Conservation (phyloP, 202 grass and related monocot species). For the Schoenoplectus triqueter region DNA sequence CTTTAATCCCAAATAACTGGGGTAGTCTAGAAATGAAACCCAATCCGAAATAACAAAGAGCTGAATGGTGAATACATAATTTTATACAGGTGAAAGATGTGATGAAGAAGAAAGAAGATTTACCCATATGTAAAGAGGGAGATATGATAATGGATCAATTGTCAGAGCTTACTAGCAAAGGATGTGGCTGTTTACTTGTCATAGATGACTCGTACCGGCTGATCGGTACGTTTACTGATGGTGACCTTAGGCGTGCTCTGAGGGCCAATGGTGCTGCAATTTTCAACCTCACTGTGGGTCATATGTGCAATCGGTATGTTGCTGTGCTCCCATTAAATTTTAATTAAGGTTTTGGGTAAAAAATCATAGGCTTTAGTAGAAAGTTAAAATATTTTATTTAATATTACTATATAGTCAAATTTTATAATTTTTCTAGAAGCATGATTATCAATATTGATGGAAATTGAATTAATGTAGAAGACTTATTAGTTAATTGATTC, state of each 20-base stretch:
- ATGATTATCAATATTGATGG: not conserved
- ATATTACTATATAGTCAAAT: not conserved
- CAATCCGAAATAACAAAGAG: not conserved
- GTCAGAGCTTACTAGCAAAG: slow-evolving; percentile 53
- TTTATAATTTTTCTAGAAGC: not conserved
- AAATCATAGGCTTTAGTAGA: not conserved
- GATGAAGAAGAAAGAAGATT: slow-evolving; percentile 53
- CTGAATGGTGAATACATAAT: not conserved
- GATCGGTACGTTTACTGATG: slow-evolving; percentile 59
- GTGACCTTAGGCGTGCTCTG: slow-evolving; percentile 51
- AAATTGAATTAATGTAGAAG: not conserved
- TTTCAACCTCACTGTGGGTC: slow-evolving; percentile 51
- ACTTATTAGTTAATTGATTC: not conserved
- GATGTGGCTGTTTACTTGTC: slow-evolving; percentile 55
- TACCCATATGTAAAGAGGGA: slow-evolving; percentile 53
- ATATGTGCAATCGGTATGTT: slow-evolving; percentile 57
- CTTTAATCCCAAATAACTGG: too few species aligned
- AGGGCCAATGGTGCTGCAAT: slow-evolving; percentile 46
- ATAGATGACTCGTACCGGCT: slow-evolving; percentile 46
- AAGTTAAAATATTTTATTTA: not conserved
- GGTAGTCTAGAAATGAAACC: too few species aligned
- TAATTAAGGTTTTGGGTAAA: not conserved
- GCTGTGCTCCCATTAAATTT: not conserved
- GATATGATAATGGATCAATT: slow-evolving; percentile 64
- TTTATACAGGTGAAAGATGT: slow-evolving; percentile 56